Percentiles rank a stretch among this genome's conserved stretches.
Conservation (phyloP, 2,329 filamentous ascomycete genomes). For the Salinomyces thailandicus region DNA sequence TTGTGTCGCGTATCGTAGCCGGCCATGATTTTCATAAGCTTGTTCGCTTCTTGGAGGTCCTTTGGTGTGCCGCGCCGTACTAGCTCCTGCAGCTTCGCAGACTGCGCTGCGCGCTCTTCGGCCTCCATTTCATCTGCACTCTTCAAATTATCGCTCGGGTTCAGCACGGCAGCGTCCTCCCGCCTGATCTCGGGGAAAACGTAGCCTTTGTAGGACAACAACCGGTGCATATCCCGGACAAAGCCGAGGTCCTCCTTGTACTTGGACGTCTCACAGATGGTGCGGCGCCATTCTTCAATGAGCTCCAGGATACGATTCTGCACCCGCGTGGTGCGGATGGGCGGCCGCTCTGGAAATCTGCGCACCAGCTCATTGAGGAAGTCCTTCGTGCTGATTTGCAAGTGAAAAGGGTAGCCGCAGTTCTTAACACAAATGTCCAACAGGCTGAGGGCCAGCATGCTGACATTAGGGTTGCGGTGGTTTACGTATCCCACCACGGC, state of each 20-base stretch:
- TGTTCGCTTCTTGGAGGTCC: constrained; percentile 92
- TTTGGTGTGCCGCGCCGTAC: constrained; percentile 86
- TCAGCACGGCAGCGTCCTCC: constrained; percentile 92
- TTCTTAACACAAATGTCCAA: constrained; percentile 99
- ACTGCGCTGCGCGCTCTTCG: constrained; percentile 87
- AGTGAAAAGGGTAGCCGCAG: constrained; percentile 96
- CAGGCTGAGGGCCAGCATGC: constrained; percentile 74
- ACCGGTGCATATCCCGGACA: constrained; percentile 92
- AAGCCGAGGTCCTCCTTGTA: constrained; percentile 97
- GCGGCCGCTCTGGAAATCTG: constrained; percentile 87
- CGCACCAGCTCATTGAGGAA: constrained; percentile 97
- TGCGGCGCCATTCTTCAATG: constrained; percentile 96
- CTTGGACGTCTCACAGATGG: constrained; percentile 93
- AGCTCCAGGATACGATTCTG: constrained; percentile 88
- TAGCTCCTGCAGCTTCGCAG: constrained; percentile 93
- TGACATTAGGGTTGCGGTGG: constrained; percentile 91
- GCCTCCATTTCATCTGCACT: constrained; percentile 98
- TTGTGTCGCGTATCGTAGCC: constrained; percentile 92
- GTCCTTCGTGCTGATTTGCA: constrained; percentile 97
- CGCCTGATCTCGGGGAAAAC: constrained; percentile 83
- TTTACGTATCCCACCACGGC: constrained; percentile 92
- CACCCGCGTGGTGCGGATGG: constrained; percentile 72
- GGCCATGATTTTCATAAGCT: constrained; percentile 98
- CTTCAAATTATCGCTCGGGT: constrained; percentile 91
- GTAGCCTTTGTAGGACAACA: constrained; percentile 95